Conservation (phyloP, 768 basidiomycete genomes). For the Rhodosporidiobolus odoratus region DNA sequence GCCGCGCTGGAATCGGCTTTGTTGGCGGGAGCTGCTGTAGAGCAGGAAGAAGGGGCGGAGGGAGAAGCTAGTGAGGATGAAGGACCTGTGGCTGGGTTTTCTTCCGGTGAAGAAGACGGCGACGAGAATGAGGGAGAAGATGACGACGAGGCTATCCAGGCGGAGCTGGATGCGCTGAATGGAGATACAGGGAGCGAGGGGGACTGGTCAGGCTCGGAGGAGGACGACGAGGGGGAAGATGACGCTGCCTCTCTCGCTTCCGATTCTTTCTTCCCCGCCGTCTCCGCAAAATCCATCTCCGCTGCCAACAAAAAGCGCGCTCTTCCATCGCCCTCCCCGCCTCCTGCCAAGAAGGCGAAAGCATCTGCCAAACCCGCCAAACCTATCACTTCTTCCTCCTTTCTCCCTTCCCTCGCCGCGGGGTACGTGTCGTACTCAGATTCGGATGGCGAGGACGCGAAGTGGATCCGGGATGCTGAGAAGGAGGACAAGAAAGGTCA, state of each 20-base stretch:
- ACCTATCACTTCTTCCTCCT: slow-evolving; percentile 55
- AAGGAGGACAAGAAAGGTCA: slow-evolving; percentile 52
- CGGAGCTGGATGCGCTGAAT: slow-evolving; percentile 21
- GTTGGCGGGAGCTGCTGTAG: not conserved
- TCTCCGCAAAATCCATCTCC: not conserved
- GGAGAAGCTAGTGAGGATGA: slow-evolving; percentile 29
- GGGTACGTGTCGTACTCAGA: slow-evolving; percentile 72
- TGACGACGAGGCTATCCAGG: slow-evolving; percentile 29
- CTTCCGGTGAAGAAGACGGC: slow-evolving; percentile 8
- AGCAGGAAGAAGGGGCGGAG: not conserved
- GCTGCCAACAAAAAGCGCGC: slow-evolving; percentile 8
- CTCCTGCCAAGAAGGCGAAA: slow-evolving; percentile 2
- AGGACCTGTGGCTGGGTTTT: slow-evolving; percentile 1
- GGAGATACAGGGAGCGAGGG: slow-evolving; percentile 24
- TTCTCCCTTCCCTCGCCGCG: slow-evolving; percentile 80
- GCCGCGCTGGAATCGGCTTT: slow-evolving; percentile 15
- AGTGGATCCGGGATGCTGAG: slow-evolving; percentile 59
- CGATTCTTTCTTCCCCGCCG: not conserved
- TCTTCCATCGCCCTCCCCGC: slow-evolving; percentile 12
- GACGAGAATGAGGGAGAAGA: slow-evolving; percentile 2
- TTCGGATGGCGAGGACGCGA: slow-evolving; percentile 70
- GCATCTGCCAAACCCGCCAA: slow-evolving; percentile 26
- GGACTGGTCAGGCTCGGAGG: slow-evolving; percentile 26
- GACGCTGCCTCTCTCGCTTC: slow-evolving; percentile 13
- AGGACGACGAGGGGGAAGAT: slow-evolving; percentile 30